Percentiles rank a stretch among this genome's conserved stretches.
Evolutionary conservation across 139 green algal genomes (phyloP).

Genomic region (Bryopsis sp.): DNA sequence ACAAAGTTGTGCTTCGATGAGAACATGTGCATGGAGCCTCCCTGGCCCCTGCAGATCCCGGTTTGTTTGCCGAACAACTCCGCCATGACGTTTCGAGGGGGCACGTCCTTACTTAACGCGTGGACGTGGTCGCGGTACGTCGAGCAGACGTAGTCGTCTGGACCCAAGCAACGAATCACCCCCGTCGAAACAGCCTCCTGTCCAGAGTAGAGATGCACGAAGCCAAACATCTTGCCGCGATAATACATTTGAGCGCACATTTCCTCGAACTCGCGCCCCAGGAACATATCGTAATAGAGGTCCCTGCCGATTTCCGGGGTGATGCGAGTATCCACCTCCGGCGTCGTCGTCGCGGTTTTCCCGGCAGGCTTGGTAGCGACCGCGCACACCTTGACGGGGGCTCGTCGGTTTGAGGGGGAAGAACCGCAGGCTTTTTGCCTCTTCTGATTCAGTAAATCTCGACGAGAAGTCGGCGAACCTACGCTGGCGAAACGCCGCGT

Average conservation of each 20-base stretch:
- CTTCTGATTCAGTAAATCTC: no score
- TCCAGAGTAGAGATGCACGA: slow-evolving; percentile 95
- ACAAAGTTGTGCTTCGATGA: slow-evolving; percentile 67
- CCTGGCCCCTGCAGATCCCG: slow-evolving; percentile 86
- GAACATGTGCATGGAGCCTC: slow-evolving; percentile 99
- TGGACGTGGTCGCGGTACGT: slow-evolving; percentile 99
- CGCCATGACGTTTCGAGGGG: slow-evolving; percentile 76
- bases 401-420: no score
- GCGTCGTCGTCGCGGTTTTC: neutral
- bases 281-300: slow-evolving; percentile 80
- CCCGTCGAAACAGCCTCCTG: slow-evolving; percentile 68
- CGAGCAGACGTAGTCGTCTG: slow-evolving; percentile 85
- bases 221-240: slow-evolving; percentile 76
- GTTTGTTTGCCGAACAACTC: slow-evolving; percentile 99
- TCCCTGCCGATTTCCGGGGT: slow-evolving; percentile 63
- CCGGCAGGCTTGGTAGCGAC: neutral
- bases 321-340: slow-evolving; percentile 23
- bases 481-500: no score
- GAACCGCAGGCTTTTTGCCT: no score
- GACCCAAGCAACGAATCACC: slow-evolving; percentile 53
- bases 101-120: slow-evolving; percentile 85
- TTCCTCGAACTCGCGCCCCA: slow-evolving; percentile 95
- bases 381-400: neutral
- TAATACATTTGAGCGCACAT: slow-evolving; percentile 99
- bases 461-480: no score